These are phyloP conservation scores for Cephalotrichum gorgonifer DNA, from an alignment of 2,329 filamentous ascomycete genomes.

Conservation along the genomic window DNA sequence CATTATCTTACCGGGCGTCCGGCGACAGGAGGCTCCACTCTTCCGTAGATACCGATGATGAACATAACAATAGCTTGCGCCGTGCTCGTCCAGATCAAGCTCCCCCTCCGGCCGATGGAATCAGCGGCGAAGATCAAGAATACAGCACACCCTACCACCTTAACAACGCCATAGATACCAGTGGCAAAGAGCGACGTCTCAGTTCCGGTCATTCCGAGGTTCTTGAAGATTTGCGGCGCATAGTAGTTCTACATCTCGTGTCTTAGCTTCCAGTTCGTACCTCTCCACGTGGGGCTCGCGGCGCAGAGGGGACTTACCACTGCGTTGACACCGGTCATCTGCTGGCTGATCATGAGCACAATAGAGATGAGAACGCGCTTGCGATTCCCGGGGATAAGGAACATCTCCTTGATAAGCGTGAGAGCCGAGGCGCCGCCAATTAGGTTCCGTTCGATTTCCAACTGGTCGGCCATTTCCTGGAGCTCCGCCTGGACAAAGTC, in stretches of 20 bases:
- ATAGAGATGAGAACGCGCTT: slow-evolving; percentile 56
- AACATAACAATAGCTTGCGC: slow-evolving; percentile 54
- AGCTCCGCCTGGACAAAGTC: slow-evolving; percentile 49
- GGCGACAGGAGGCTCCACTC: slow-evolving; percentile 44
- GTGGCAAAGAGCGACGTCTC: slow-evolving; percentile 59
- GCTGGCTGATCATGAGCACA: slow-evolving; percentile 54
- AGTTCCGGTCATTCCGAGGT: slow-evolving; percentile 49
- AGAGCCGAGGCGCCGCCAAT: slow-evolving; percentile 39
- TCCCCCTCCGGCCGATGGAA: slow-evolving; percentile 51
- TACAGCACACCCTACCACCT: slow-evolving; percentile 50
- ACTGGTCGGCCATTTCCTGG: slow-evolving; percentile 47
- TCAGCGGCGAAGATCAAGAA: slow-evolving; percentile 62
- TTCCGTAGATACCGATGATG: slow-evolving; percentile 62
- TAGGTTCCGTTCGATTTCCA: slow-evolving; percentile 50
- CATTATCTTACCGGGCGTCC: slow-evolving; percentile 30
- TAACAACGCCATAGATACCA: slow-evolving; percentile 63
- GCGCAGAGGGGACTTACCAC: slow-evolving; percentile 26
- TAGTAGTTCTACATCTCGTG: slow-evolving; percentile 57
- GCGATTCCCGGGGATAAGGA: slow-evolving; percentile 47
- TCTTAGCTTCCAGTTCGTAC: no score
- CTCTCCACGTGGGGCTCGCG: no score
- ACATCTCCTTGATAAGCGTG: slow-evolving; percentile 57
- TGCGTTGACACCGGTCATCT: slow-evolving; percentile 54
- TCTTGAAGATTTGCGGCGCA: slow-evolving; percentile 57
- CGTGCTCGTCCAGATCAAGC: slow-evolving; percentile 53